Evolutionary conservation across 139 green algal genomes (phyloP).

Genomic region (Chara braunii): DNA sequence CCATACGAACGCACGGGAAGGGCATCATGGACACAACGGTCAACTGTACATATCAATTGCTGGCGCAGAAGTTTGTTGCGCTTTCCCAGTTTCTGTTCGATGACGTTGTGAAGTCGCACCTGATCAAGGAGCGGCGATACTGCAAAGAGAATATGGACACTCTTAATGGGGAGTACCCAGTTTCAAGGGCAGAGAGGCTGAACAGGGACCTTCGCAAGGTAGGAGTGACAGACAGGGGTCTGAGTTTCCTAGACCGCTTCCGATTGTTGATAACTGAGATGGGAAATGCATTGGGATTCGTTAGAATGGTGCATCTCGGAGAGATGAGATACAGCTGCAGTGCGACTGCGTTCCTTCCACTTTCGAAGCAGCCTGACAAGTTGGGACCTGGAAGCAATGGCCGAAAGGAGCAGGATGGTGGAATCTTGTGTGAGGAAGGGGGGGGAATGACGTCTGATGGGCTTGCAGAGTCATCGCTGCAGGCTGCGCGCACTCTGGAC

Average conservation of each 20-base stretch:
- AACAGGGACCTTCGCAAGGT: conserved; percentile 34
- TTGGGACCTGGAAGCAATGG: too few relatives aligned
- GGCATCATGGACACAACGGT: conserved; percentile 32
- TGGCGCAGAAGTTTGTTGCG: conserved; percentile 17
- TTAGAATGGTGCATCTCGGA: conserved; percentile 31
- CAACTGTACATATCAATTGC: conserved; percentile 34
- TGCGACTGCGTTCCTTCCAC: too few relatives aligned
- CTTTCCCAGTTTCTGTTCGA: conserved; percentile 31
- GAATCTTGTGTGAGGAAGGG: too few relatives aligned
- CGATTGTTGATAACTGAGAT: conserved; percentile 30
- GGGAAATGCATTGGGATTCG: conserved; percentile 38
- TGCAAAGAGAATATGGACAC: not conserved
- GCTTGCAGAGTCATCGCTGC: too few relatives aligned
- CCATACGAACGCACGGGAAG: conserved; percentile 25
- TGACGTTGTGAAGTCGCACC: conserved; percentile 22
- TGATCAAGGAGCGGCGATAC: conserved; percentile 3
- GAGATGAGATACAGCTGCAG: too few relatives aligned
- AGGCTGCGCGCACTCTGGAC: conserved; percentile 8
- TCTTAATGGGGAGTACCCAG: conserved; percentile 16
- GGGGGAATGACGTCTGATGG: too few relatives aligned
- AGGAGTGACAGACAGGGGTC: conserved; percentile 10
- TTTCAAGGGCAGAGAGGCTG: conserved; percentile 9
- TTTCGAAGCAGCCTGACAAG: too few relatives aligned
- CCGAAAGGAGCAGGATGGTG: too few relatives aligned
- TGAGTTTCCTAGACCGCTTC: conserved; percentile 25